These are phyloP conservation scores for Collariella sp. DNA, from an alignment of 495 filamentous ascomycete species.

Conservation along the genomic window DNA sequence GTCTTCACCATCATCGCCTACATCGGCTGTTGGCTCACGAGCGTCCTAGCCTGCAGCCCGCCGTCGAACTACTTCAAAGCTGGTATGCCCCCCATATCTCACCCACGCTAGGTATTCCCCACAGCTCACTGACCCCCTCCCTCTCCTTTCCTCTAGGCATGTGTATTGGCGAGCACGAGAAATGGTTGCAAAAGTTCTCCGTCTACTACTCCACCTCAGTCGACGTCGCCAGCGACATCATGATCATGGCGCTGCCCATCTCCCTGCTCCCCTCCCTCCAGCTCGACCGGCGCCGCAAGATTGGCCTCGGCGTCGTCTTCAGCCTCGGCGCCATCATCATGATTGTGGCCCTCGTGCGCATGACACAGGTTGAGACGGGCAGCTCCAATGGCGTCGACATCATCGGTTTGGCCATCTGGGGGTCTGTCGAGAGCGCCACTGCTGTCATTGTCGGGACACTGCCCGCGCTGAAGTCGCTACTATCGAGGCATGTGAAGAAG, in stretches of 20 bases:
- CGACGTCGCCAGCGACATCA: not conserved
- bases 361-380: not conserved
- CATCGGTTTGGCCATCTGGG: constrained; percentile 6
- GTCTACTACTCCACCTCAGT: not conserved
- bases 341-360: not conserved
- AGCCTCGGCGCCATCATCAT: constrained; percentile 7
- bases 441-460: not conserved
- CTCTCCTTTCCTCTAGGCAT: not conserved
- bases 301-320: constrained; percentile 2
- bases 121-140: too few species aligned
- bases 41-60: not conserved
- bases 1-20: not conserved
- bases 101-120: too few species aligned
- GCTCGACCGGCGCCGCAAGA: not conserved
- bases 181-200: constrained; percentile 1
- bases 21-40: constrained; percentile 1
- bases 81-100: not conserved
- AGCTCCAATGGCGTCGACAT: not conserved
- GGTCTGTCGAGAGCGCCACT: not conserved
- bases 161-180: not conserved
- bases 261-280: not conserved
- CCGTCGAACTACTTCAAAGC: not conserved
- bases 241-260: constrained; percentile 8
- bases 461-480: constrained; percentile 1
- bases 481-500: not conserved